Evolutionary conservation across 331 rosid species (phyloP), one percentile per base, ranked within the genome.

Genomic region (Stylosanthes scabra): DNA sequence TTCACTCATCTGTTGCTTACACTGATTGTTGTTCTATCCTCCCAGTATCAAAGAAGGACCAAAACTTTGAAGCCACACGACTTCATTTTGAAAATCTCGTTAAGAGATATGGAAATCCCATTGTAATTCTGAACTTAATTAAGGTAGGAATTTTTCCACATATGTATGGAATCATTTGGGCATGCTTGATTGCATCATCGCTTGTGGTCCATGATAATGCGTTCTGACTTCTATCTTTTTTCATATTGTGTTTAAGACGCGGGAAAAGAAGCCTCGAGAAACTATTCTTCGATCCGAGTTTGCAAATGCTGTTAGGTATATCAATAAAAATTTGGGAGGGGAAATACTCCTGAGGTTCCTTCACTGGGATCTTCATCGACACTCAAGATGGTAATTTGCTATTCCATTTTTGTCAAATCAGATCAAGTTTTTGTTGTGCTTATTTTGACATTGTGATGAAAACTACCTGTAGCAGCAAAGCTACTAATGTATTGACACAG

Each of bases 11-110:
- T 62, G 46, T 68, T 60, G 74, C 25, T 78, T 63, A 59, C 27
- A 42, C 77, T 63, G 20, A 68, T n/a, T 7, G 41, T 86, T 81
- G 34, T 76, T 74, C 15, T 78, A 46, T 72, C 78, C 49, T 47
- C 60, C 50, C 55, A 95, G 99, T 95, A 74, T 92, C 90, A 37
- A 88, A 44, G 72, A 87, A 87, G 83, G 98, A 92, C 72, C 56
- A 9, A 9, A 86, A 69, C 56, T 95, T 83, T 69, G 94, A 88
- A 63, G 97, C 97, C 50, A 92, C 99, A 11, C 86, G 88, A 83
- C 93, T 92, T 85, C 99, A 95, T 76, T 95, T 95, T 86, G 92
- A 92, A 47, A 95, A 95, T 87, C 98, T 95, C 66, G 88, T 72
- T n/a, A 78, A 74, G 14, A 83, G 99, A 95, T 95, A 95, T n/a